Evolutionary conservation across 148 eudicot species (phyloP).

Genomic region (Heliamphora exappendiculata): DNA sequence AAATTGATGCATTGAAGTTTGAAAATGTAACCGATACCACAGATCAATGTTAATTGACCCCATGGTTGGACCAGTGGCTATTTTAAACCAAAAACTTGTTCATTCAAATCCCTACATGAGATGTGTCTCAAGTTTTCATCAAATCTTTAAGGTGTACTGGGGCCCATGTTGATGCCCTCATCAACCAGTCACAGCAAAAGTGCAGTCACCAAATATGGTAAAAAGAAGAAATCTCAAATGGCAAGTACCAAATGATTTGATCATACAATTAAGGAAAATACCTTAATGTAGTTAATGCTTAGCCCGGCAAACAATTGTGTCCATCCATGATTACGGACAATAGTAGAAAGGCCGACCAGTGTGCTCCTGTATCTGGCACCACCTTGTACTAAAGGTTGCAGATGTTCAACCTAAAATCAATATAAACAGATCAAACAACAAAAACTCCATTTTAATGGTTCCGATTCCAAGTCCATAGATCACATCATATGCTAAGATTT

Average conservation of each 20-base stretch:
- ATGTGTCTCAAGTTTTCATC: too few species aligned
- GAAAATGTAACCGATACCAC: too few species aligned
- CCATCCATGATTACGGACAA: slow-evolving; percentile 24
- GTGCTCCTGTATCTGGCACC: slow-evolving; percentile 17
- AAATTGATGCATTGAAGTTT: too few species aligned
- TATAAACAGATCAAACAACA: background rate
- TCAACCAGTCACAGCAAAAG: background rate
- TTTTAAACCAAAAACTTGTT: too few species aligned
- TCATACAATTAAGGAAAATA: background rate
- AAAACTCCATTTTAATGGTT: background rate
- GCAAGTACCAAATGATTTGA: background rate
- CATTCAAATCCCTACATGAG: too few species aligned
- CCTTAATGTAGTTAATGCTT: slow-evolving; percentile 28
- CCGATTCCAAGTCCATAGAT: background rate
- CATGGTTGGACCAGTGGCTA: too few species aligned
- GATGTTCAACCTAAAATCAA: slow-evolving; percentile 18
- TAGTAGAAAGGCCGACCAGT: slow-evolving; percentile 13
- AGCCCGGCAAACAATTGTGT: slow-evolving; percentile 21
- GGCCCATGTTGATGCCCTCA: background rate
- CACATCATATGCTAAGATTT: background rate
- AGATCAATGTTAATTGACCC: too few species aligned
- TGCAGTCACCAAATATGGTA: background rate
- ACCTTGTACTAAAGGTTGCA: slow-evolving; percentile 13
- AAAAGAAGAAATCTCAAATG: background rate
- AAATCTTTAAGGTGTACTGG: too few species aligned